These are phyloP conservation scores for Nannochloropsis salina DNA, from an alignment of 108 stramenopile genomes.

Conservation along the genomic window DNA sequence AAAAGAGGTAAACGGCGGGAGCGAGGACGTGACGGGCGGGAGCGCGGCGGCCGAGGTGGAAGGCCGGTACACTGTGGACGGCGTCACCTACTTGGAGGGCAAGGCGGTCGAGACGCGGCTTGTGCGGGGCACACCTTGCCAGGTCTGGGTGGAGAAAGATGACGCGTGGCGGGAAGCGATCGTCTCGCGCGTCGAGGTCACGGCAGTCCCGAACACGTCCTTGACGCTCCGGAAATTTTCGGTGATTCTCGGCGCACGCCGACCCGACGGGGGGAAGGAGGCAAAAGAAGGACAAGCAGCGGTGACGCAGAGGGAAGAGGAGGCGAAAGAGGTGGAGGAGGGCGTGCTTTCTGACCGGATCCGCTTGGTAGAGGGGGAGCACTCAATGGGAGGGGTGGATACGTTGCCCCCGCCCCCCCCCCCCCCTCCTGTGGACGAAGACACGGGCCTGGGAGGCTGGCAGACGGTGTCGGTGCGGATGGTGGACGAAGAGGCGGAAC, in stretches of 20 bases:
- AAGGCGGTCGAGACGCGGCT: background rate
- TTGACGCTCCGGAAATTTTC: background rate
- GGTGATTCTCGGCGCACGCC: background rate
- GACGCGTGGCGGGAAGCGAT: background rate
- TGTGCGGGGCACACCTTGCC: background rate
- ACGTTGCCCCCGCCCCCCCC: conserved; percentile 29
- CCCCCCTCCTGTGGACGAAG: conserved; percentile 36
- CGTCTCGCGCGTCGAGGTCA: background rate
- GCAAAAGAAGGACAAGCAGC: background rate
- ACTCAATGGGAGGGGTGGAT: background rate
- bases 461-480: conserved; percentile 44
- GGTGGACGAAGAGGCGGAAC: conserved; percentile 35
- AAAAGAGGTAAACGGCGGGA: background rate
- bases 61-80: background rate
- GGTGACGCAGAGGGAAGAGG: background rate
- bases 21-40: background rate
- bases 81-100: background rate
- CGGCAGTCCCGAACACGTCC: background rate
- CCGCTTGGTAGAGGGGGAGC: background rate
- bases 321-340: background rate
- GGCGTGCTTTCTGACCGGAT: background rate
- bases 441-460: conserved; percentile 46
- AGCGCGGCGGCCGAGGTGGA: background rate
- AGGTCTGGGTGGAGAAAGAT: background rate
- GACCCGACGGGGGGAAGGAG: background rate